Conservation (phyloP, 768 basidiomycete genomes). For the Leccinum pellstonianum region DNA sequence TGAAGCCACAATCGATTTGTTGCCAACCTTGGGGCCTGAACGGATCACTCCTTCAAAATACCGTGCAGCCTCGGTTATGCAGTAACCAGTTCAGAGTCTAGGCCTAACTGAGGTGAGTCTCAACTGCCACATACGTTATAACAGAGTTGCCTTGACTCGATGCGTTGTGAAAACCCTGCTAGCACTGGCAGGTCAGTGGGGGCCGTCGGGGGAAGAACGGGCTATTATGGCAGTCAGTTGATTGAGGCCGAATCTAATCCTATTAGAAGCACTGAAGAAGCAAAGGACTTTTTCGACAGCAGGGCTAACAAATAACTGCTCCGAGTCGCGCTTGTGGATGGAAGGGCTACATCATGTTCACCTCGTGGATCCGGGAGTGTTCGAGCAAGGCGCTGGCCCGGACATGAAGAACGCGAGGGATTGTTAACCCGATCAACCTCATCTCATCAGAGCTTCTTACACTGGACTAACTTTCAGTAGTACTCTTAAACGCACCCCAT, state of each 20-base stretch:
- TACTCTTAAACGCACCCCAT: not conserved
- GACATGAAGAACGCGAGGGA: slow-evolving; percentile 23
- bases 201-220: not conserved
- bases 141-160: not conserved
- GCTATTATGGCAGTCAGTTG: not conserved
- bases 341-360: not conserved
- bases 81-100: not conserved
- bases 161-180: not conserved
- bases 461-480: not conserved
- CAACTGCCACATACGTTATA: not conserved
- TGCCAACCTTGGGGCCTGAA: not conserved
- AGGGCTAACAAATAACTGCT: not conserved
- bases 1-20: not conserved
- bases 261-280: no score
- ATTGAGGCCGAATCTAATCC: no score
- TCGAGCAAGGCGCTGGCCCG: slow-evolving; percentile 4
- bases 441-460: slow-evolving; percentile 4
- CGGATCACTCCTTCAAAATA: slow-evolving; percentile 3
- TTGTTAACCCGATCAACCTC: slow-evolving; percentile 1
- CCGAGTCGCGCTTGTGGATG: not conserved
- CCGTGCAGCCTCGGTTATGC: not conserved
- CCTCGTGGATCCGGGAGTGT: slow-evolving; percentile 9
- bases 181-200: not conserved
- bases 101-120: not conserved
- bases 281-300: no score